Conservation (phyloP, 148 eudicot genomes). For the Camellia lanceoleosa region DNA sequence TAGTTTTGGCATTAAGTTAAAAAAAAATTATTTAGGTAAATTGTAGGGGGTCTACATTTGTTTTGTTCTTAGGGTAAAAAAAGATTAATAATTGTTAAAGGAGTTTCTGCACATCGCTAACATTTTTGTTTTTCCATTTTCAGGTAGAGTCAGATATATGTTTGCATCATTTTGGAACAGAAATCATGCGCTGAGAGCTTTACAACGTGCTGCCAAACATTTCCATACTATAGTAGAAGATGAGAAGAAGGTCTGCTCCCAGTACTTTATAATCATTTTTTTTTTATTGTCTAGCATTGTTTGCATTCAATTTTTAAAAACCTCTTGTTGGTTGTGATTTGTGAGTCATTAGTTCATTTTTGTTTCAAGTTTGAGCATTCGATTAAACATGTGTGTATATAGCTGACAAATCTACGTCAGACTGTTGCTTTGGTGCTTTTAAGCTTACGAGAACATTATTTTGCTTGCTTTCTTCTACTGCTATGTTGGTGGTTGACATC, state of each 20-base stretch:
- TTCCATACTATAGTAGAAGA: constrained; percentile 69
- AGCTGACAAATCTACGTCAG: too few species aligned
- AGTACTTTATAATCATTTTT: constrained; percentile 9
- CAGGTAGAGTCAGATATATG: constrained; percentile 95
- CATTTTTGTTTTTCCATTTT: constrained; percentile 16
- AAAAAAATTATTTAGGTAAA: not conserved
- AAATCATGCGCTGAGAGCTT: constrained; percentile 67
- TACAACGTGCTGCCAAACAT: constrained; percentile 65
- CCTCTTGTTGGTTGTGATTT: not conserved
- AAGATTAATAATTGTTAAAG: not conserved
- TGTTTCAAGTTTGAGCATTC: not conserved
- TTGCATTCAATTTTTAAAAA: not conserved
- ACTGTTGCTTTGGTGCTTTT: too few species aligned
- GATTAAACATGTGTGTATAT: too few species aligned
- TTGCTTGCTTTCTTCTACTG: too few species aligned
- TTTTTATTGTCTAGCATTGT: not conserved
- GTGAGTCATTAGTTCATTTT: too few species aligned
- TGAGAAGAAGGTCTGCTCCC: constrained; percentile 73
- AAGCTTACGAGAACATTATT: too few species aligned
- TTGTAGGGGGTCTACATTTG: not conserved
- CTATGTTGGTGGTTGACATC: too few species aligned
- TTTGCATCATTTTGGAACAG: constrained; percentile 99
- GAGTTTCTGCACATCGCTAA: not conserved
- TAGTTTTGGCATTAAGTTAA: not conserved
- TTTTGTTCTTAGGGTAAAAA: not conserved